Evolutionary conservation across 1,139 yeast species (phyloP).

Genomic region (Scheffersomyces insectosa): DNA sequence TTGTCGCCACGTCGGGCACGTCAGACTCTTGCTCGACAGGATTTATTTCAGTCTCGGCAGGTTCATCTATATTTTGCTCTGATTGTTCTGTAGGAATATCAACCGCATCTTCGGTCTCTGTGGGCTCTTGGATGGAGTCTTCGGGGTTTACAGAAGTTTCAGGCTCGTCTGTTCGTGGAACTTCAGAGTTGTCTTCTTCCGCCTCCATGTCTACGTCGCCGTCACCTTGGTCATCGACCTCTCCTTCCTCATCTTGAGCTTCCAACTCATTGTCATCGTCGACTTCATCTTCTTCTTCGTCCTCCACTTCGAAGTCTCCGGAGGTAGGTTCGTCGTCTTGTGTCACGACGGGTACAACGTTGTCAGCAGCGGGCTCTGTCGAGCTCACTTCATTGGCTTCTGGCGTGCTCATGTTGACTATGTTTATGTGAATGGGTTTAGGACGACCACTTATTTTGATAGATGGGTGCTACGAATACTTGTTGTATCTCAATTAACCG

Average conservation of each 20-base stretch:
- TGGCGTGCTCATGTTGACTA: too few relatives aligned
- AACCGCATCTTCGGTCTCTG: neutral
- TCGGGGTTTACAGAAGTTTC: neutral
- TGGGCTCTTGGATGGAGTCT: too few relatives aligned
- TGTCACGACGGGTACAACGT: neutral
- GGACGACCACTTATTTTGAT: too few relatives aligned
- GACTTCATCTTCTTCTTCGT: constrained; percentile 1
- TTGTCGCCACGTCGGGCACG: too few relatives aligned
- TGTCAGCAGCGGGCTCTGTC: neutral
- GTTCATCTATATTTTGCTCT: neutral
- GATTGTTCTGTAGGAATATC: constrained; percentile 1
- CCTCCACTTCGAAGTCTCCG: constrained; percentile 1
- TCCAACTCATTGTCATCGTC: constrained; percentile 1
- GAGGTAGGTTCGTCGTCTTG: neutral
- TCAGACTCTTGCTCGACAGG: neutral
- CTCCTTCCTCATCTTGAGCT: neutral
- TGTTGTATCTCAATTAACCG: too few relatives aligned
- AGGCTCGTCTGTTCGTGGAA: neutral
- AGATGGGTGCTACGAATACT: too few relatives aligned
- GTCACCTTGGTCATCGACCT: constrained; percentile 1
- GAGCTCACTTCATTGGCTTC: neutral
- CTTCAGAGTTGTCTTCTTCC: neutral
- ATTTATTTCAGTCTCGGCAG: neutral
- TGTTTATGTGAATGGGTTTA: too few relatives aligned
- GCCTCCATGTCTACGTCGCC: neutral